phyloP scores from a whole-genome alignment of 768 basidiomycete species.

The Xanthoconium stramineum region DNA sequence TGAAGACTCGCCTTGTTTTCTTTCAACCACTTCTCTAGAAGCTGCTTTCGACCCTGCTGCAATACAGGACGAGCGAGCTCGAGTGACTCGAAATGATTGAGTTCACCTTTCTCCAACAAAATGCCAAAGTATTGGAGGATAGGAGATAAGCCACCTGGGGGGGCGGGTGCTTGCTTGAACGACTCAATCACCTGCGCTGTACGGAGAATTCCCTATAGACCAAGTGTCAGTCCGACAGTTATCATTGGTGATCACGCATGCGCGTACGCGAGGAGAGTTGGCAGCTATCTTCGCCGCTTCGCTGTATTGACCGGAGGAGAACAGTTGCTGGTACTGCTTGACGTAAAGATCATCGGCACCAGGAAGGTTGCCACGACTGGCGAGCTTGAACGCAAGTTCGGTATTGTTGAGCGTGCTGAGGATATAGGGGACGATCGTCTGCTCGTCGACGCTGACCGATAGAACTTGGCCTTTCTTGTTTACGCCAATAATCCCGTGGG shows the following conservation, averaged over 20 bases:
- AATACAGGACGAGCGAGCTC: slow-evolving; percentile 96
- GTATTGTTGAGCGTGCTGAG: slow-evolving; percentile 92
- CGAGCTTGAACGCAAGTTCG: slow-evolving; percentile 96
- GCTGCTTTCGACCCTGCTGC: slow-evolving; percentile 92
- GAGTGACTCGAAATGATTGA: slow-evolving; percentile 93
- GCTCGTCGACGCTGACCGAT: slow-evolving; percentile 94
- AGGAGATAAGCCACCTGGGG: slow-evolving; percentile 86
- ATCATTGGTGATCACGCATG: background rate
- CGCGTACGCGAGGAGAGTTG: slow-evolving; percentile 83
- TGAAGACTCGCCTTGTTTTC: slow-evolving; percentile 81
- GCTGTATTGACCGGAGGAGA: slow-evolving; percentile 81
- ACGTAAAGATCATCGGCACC: slow-evolving; percentile 97
- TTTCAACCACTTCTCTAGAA: slow-evolving; percentile 98
- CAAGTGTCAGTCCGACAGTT: slow-evolving; percentile 2
- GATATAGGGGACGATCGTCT: slow-evolving; percentile 94
- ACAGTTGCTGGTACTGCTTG: slow-evolving; percentile 89
- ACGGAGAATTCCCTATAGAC: slow-evolving; percentile 79
- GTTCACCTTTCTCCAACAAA: slow-evolving; percentile 95
- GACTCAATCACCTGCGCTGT: slow-evolving; percentile 95
- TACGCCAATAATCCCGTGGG: slow-evolving; percentile 95
- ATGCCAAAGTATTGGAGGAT: slow-evolving; percentile 99
- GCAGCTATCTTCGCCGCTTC: slow-evolving; percentile 98
- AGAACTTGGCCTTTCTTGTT: slow-evolving; percentile 99
- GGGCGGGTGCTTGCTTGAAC: slow-evolving; percentile 93
- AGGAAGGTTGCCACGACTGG: slow-evolving; percentile 92